Percentiles rank a stretch among this genome's conserved stretches.
Evolutionary conservation across 1,284 basidiomycete genomes (phyloP).

Genomic region (Leccinum pachyderme): DNA sequence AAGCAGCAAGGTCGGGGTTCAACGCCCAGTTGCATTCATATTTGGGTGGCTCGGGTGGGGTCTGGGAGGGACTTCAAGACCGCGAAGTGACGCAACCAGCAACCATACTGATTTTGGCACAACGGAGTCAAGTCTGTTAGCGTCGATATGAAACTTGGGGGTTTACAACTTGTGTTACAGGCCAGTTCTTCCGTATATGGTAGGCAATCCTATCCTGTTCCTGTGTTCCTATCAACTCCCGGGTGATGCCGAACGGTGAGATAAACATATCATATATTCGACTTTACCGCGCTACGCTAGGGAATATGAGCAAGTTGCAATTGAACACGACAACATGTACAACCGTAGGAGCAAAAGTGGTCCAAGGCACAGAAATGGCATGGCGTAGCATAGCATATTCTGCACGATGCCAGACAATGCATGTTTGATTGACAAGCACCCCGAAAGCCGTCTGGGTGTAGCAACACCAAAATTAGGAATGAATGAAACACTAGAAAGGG

Average conservation of each 20-base stretch:
- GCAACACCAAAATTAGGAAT: slow-evolving; percentile 22
- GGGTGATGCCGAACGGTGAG: slow-evolving; percentile 6
- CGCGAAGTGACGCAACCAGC: not conserved
- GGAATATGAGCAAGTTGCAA: slow-evolving; percentile 29
- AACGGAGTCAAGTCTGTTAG: not conserved
- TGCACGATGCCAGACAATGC: slow-evolving; percentile 22
- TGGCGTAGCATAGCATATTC: slow-evolving; percentile 14
- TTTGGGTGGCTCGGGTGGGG: not conserved
- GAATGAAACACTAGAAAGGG: slow-evolving; percentile 6
- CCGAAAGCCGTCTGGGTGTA: slow-evolving; percentile 9
- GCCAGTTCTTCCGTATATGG: not conserved
- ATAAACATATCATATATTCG: slow-evolving; percentile 15
- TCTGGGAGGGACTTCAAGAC: not conserved
- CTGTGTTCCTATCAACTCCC: slow-evolving; percentile 2
- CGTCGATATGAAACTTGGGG: not conserved
- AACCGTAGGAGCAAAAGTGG: slow-evolving; percentile 21
- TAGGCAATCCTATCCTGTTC: not conserved
- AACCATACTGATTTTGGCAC: not conserved
- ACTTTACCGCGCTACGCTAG: slow-evolving; percentile 21
- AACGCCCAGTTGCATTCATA: not conserved
- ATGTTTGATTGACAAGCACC: slow-evolving; percentile 16
- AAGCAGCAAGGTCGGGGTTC: not conserved
- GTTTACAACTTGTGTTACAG: slow-evolving; percentile 1
- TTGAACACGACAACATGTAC: slow-evolving; percentile 30
- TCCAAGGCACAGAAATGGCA: slow-evolving; percentile 25